Evolutionary conservation across 1,284 basidiomycete genomes (phyloP), one percentile per base, ranked within the genome.

Genomic region (Fomes fomentarius): DNA sequence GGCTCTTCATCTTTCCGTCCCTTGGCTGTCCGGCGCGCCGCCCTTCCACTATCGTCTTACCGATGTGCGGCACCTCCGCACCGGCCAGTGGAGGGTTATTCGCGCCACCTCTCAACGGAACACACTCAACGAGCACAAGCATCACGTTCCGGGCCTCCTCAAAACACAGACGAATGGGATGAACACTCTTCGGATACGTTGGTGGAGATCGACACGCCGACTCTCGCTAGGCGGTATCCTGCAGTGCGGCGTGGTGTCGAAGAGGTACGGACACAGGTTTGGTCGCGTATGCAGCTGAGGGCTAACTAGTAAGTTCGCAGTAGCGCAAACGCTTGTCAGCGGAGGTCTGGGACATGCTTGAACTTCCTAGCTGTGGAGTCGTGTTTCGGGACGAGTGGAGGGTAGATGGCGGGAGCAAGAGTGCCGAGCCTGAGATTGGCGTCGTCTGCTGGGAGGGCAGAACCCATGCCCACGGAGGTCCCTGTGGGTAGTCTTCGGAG

Each of bases 331-430:
- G 53, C 30, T 47, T 61, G 19, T 58, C 56, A 14, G 40, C 39
- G 10, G 57, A 63, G 28, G 45, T 64, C 9, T 71, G 69, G 71
- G 62, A 67, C 37, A 45, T 67, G 15, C 59, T 71, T 10, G 68
- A 56, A 2, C 60, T 71, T 1, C 65, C 63, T 17, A 71, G 69
- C 54, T 72, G 71, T 33, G 69, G 70, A 1, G 58, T 63, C 17
- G 63, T 69, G 0, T 71, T 62, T 52, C 35, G 19, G 21, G 62
- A 66, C 47, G 54, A 47, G 31, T 52, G 57, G 44, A 48, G 33
- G 46, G 42, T 6, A 15, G 21, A 22, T 22, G 21, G 39, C 19
- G 12, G 14, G 7, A 5, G 15, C 19, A 24, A 17, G 26, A 47
- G n/a, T 33, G 31, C 35, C 3, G 31, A 33, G 30, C 35, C 21